phyloP scores from a whole-genome alignment of 2,329 filamentous ascomycete species.

The Fusarium decemcellulare region DNA sequence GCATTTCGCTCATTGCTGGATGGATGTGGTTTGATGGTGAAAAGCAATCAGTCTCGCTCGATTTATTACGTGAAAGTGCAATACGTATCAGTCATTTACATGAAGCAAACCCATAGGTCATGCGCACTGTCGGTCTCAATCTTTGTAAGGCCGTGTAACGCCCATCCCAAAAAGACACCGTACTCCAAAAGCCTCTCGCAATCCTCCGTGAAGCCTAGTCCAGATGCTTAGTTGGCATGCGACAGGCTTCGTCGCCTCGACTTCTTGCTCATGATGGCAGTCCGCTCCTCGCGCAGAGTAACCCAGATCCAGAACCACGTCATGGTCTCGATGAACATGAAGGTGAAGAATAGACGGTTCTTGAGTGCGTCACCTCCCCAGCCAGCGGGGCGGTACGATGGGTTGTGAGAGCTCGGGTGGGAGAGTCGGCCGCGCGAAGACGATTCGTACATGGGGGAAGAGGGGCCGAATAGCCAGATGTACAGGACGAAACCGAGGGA shows the following conservation, averaged over 20 bases:
- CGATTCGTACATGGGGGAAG: constrained; percentile 62
- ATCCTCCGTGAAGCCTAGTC: background rate
- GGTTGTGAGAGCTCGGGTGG: constrained; percentile 50
- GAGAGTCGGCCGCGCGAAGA: constrained; percentile 40
- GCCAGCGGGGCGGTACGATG: constrained; percentile 54
- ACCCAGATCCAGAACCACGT: constrained; percentile 91
- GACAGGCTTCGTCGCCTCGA: constrained; percentile 48
- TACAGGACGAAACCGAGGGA: constrained; percentile 75
- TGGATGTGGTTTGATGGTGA: too few relatives aligned
- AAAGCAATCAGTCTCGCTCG: too few relatives aligned
- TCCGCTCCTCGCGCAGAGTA: constrained; percentile 76
- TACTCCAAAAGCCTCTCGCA: background rate
- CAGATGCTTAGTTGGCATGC: constrained; percentile 24
- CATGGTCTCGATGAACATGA: constrained; percentile 86
- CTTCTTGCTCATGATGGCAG: constrained; percentile 57
- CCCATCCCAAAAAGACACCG: constrained; percentile 5
- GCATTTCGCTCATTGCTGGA: too few relatives aligned
- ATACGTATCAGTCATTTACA: constrained; percentile 5
- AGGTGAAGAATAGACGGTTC: constrained; percentile 88
- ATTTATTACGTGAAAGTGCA: background rate
- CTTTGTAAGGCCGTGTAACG: background rate
- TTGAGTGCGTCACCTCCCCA: constrained; percentile 79
- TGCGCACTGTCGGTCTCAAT: too few relatives aligned
- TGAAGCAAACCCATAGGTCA: background rate
- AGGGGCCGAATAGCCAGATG: constrained; percentile 71